These are phyloP conservation scores for Pleurotus giganteus DNA, from an alignment of 768 basidiomycete genomes.

Conservation along the genomic window DNA sequence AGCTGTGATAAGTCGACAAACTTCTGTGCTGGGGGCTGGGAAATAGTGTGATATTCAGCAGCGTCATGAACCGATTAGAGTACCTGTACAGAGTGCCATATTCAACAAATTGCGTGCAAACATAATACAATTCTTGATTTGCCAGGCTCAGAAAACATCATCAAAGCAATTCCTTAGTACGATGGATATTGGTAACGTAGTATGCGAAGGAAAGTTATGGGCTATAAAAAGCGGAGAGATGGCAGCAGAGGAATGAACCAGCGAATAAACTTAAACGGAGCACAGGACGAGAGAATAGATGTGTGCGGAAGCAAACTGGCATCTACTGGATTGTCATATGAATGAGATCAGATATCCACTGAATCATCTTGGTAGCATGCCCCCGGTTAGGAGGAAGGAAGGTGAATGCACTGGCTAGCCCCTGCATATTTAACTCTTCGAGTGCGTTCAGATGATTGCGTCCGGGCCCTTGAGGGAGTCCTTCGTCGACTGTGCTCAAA, in stretches of 20 bases:
- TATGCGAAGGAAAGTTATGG: background rate
- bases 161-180: background rate
- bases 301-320: constrained; percentile 16
- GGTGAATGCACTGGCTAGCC: constrained; percentile 68
- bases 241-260: background rate
- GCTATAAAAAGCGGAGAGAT: background rate
- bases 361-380: constrained; percentile 62
- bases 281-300: background rate
- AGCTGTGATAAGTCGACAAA: background rate
- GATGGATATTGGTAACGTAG: constrained; percentile 1
- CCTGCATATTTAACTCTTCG: constrained; percentile 72
- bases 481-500: constrained; percentile 61
- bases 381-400: constrained; percentile 59
- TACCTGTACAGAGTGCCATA: background rate
- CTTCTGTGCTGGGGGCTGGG: no score
- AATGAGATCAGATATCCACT: constrained; percentile 71
- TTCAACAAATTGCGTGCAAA: no score
- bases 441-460: constrained; percentile 56
- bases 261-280: background rate
- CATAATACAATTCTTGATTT: background rate
- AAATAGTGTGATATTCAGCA: no score
- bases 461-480: constrained; percentile 41
- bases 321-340: constrained; percentile 46
- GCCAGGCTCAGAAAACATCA: background rate
- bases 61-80: background rate